A percentile compares a stretch with the other conserved stretches of the same genome.
Conservation (phyloP, 2,329 filamentous ascomycete species). For the Ceratocystis cubensis region DNA sequence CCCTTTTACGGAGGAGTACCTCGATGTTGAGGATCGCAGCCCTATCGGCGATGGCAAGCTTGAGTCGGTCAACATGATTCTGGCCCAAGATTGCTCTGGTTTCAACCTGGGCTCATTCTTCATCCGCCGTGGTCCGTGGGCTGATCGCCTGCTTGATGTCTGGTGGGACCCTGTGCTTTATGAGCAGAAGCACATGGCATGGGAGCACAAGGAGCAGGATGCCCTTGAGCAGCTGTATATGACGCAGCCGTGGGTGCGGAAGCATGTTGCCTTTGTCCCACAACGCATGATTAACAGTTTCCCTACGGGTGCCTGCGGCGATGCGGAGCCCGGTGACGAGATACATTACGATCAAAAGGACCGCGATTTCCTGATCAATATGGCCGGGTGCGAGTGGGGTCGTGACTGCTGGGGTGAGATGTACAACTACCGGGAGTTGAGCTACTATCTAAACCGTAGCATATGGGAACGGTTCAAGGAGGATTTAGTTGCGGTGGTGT, state of each 20-base stretch:
- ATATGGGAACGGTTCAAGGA: constrained; percentile 67
- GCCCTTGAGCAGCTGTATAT: constrained; percentile 84
- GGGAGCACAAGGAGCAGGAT: constrained; percentile 98
- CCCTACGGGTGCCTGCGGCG: constrained; percentile 75
- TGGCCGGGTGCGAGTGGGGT: constrained; percentile 96
- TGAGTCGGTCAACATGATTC: constrained; percentile 71
- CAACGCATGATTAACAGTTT: constrained; percentile 94
- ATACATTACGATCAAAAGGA: constrained; percentile 81
- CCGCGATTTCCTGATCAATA: constrained; percentile 90
- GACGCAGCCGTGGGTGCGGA: constrained; percentile 83
- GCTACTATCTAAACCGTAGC: constrained; percentile 76
- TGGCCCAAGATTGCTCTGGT: constrained; percentile 87
- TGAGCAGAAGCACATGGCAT: constrained; percentile 97
- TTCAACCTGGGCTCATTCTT: constrained; percentile 98
- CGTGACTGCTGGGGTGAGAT: constrained; percentile 97
- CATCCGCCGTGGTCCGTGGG: constrained; percentile 71
- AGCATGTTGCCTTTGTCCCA: constrained; percentile 75
- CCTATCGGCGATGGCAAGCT: constrained; percentile 62
- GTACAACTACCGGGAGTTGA: constrained; percentile 86
- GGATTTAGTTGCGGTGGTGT: constrained; percentile 47
- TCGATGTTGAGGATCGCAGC: constrained; percentile 63
- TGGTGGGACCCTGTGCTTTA: constrained; percentile 99
- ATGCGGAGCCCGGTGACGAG: constrained; percentile 53
- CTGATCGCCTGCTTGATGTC: constrained; percentile 79
- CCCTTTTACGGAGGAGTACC: constrained; percentile 58